A percentile compares a stretch with the other conserved stretches of the same genome.
These are phyloP conservation scores for Stropharia rugosoannulata DNA, from an alignment of 768 basidiomycete species.

Conservation along the genomic window DNA sequence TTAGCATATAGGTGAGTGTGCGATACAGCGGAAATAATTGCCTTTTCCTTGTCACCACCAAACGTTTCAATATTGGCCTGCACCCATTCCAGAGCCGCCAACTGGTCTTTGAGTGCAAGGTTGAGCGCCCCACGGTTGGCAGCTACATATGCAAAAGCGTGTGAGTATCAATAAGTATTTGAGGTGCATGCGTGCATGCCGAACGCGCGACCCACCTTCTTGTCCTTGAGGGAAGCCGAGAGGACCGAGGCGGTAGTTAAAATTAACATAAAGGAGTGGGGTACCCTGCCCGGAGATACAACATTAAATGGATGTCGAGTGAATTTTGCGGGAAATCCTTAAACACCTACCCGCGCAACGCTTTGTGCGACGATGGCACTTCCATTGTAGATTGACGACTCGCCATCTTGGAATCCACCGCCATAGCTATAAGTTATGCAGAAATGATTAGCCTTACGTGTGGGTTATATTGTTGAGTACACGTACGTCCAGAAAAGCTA, in stretches of 20 bases:
- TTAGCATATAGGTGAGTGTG: not conserved
- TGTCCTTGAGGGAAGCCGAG: conserved; percentile 44
- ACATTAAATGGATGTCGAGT: not conserved
- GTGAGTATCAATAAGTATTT: not conserved
- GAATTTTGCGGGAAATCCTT: not conserved
- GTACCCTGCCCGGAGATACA: conserved; percentile 27
- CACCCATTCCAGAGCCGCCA: conserved; percentile 52
- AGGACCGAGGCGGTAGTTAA: conserved; percentile 42
- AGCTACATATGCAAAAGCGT: conserved; percentile 21
- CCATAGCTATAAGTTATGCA: conserved; percentile 26
- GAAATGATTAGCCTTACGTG: not conserved
- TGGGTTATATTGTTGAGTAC: not conserved
- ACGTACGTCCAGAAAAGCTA: conserved; percentile 41
- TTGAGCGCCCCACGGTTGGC: conserved; percentile 37
- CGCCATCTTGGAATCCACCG: conserved; percentile 31
- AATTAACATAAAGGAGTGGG: conserved; percentile 43
- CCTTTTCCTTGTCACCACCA: conserved; percentile 49
- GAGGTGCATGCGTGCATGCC: not conserved
- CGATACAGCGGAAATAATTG: not conserved
- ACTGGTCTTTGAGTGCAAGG: conserved; percentile 46
- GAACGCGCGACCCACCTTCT: conserved; percentile 23
- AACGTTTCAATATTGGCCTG: conserved; percentile 58
- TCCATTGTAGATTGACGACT: conserved; percentile 28
- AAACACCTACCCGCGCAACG: conserved; percentile 27
- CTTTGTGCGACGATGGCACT: conserved; percentile 36